Conservation (phyloP, 345 rosid species). For the Combretum micranthum region DNA sequence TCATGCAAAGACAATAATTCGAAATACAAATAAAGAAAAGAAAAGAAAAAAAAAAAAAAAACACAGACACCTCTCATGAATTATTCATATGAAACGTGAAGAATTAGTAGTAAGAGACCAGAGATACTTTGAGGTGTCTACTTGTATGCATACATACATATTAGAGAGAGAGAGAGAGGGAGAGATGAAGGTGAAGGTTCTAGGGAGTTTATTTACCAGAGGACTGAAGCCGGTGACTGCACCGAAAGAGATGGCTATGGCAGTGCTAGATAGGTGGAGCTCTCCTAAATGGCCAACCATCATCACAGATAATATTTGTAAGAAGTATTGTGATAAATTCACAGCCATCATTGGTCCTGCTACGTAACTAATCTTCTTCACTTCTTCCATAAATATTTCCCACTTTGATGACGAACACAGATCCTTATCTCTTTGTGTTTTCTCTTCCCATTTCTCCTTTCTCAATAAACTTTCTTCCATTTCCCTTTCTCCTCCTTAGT, state of each 20-base stretch:
- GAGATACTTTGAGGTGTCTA: too few species aligned
- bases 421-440: background rate
- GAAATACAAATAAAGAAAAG: too few species aligned
- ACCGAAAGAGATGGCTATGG: conserved; percentile 33
- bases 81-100: background rate
- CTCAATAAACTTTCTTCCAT: too few species aligned
- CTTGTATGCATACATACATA: background rate
- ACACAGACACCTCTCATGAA: too few species aligned
- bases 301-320: conserved; percentile 31
- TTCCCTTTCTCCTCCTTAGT: too few species aligned
- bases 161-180: background rate
- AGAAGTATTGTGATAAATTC: conserved; percentile 20
- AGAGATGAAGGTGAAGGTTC: background rate
- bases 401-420: background rate
- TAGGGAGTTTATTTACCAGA: conserved; percentile 13
- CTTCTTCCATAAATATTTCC: conserved; percentile 15
- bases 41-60: too few species aligned
- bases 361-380: conserved; percentile 16
- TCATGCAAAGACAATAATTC: too few species aligned
- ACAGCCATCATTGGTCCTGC: conserved; percentile 43
- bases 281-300: conserved; percentile 43
- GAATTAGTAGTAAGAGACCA: too few species aligned
- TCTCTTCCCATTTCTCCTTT: background rate
- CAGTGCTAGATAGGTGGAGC: conserved; percentile 36
- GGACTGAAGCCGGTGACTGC: conserved; percentile 36